Percentiles rank a stretch among this genome's conserved stretches.
phyloP scores from a whole-genome alignment of 495 filamentous ascomycete genomes.

The Aspergillus conjunctus region DNA sequence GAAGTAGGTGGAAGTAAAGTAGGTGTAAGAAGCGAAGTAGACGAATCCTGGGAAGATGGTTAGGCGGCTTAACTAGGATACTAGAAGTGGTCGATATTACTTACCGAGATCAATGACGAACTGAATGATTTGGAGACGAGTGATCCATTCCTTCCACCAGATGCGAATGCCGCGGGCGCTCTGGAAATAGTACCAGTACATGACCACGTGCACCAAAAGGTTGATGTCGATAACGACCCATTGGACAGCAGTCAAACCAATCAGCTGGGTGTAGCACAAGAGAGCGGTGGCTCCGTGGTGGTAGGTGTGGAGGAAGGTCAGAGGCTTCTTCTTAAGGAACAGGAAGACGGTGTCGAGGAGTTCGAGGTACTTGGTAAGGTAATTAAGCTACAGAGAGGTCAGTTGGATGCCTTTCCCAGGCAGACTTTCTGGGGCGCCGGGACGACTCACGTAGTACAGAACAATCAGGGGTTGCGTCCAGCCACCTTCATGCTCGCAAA shows the following conservation, averaged over 20 bases:
- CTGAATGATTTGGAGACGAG: conserved; percentile 58
- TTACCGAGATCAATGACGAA: conserved; percentile 61
- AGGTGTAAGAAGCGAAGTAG: conserved; percentile 94
- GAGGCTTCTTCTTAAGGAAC: conserved; percentile 74
- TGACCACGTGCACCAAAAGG: conserved; percentile 69
- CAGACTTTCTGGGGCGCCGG: background rate
- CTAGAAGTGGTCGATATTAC: conserved; percentile 11
- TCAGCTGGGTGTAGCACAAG: conserved; percentile 72
- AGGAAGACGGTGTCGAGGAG: conserved; percentile 71
- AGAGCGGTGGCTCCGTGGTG: conserved; percentile 73
- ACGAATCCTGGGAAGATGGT: conserved; percentile 65
- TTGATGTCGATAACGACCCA: conserved; percentile 72
- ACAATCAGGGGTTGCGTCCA: conserved; percentile 67
- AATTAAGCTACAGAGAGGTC: conserved; percentile 58
- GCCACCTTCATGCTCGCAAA: conserved; percentile 65
- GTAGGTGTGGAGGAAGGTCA: conserved; percentile 77
- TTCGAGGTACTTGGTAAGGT: conserved; percentile 73
- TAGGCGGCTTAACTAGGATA: conserved; percentile 14
- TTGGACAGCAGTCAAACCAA: conserved; percentile 66
- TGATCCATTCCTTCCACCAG: conserved; percentile 65
- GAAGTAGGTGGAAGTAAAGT: conserved; percentile 93
- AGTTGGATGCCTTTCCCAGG: background rate
- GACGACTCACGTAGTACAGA: conserved; percentile 64
- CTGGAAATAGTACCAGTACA: conserved; percentile 69
- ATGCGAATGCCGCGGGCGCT: conserved; percentile 59